phyloP scores from a whole-genome alignment of 257 asterid species.

The Penstemon eatonii region DNA sequence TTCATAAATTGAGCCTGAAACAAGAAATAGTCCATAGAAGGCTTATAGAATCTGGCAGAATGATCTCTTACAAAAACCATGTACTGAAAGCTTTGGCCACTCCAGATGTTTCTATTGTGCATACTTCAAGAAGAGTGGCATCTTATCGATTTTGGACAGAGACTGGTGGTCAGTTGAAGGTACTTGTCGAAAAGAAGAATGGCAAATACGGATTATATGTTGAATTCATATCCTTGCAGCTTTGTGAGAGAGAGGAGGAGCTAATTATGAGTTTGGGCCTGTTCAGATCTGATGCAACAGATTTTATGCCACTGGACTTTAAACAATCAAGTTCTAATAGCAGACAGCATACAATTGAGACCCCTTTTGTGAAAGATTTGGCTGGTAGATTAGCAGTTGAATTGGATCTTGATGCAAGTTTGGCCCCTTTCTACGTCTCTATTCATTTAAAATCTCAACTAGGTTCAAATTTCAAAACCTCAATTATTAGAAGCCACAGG shows the following conservation, averaged over 20 bases:
- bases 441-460: slow-evolving; percentile 49
- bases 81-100: slow-evolving; percentile 45
- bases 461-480: slow-evolving; percentile 29
- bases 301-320: slow-evolving; percentile 51
- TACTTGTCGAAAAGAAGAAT: slow-evolving; percentile 44
- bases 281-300: slow-evolving; percentile 56
- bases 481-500: slow-evolving; percentile 68
- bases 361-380: slow-evolving; percentile 53
- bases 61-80: slow-evolving; percentile 33
- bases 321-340: slow-evolving; percentile 36
- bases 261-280: slow-evolving; percentile 70
- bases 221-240: slow-evolving; percentile 45
- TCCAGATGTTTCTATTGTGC: slow-evolving; percentile 41
- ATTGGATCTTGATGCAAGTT: slow-evolving; percentile 61
- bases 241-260: slow-evolving; percentile 35
- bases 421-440: slow-evolving; percentile 73
- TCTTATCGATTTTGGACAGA: slow-evolving; percentile 69
- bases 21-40: slow-evolving; percentile 23
- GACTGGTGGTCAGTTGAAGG: slow-evolving; percentile 65
- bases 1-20: slow-evolving; percentile 28
- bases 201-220: slow-evolving; percentile 49
- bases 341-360: slow-evolving; percentile 37
- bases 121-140: slow-evolving; percentile 41
- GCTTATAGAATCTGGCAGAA: slow-evolving; percentile 20
- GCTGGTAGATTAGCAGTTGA: slow-evolving; percentile 47